Evolutionary conservation across 306 rosid species (phyloP).

Genomic region (Prinsepia uniflora): DNA sequence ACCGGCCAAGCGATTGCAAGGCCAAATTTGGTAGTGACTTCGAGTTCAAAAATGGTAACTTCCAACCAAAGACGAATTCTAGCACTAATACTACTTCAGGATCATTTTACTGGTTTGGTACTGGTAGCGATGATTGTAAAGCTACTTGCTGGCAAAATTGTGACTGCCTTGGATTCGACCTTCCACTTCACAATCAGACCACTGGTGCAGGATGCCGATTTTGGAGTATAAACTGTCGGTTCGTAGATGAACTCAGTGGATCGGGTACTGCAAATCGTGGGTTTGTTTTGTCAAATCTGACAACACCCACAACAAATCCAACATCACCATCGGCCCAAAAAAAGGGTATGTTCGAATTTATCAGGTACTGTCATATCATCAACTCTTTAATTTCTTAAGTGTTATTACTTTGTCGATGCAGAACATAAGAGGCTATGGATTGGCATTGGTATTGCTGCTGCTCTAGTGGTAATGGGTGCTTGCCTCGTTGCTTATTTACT

Average conservation of each 20-base stretch:
- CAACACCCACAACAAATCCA: not conserved
- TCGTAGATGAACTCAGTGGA: not conserved
- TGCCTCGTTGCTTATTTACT: not conserved
- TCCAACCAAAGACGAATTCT: not conserved
- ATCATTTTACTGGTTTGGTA: not conserved
- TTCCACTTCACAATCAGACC: not conserved
- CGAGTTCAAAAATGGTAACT: conserved; percentile 1
- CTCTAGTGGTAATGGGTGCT: conserved; percentile 7
- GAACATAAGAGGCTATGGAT: conserved; percentile 20
- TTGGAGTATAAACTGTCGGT: conserved; percentile 2
- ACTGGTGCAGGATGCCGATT: not conserved
- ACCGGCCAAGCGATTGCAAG: not conserved
- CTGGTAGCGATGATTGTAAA: not conserved
- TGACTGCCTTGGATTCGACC: not conserved
- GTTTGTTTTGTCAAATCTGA: conserved; percentile 1
- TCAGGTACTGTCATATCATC: no score
- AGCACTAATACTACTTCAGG: not conserved
- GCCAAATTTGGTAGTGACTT: not conserved
- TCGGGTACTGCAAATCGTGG: not conserved
- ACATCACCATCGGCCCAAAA: not conserved
- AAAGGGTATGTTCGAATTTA: not conserved
- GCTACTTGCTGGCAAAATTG: conserved; percentile 4
- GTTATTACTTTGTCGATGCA: not conserved
- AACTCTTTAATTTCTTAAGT: no score
- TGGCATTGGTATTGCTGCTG: not conserved